These are phyloP conservation scores for Trametes versicolor DNA, from an alignment of 1,284 basidiomycete genomes.

Conservation along the genomic window DNA sequence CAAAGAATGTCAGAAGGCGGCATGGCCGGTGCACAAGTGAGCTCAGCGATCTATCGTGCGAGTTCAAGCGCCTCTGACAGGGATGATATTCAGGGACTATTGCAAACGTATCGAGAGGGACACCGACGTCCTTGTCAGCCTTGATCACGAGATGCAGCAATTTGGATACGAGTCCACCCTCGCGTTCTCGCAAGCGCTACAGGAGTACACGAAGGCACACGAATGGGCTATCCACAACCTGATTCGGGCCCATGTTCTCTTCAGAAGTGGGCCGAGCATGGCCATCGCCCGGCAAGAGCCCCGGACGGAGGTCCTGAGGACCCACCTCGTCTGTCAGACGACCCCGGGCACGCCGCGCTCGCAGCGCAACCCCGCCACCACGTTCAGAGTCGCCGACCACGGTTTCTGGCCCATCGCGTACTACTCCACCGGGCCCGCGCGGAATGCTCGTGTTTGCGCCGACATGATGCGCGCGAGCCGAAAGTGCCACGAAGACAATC, in stretches of 20 bases:
- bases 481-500: too few relatives aligned
- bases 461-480: too few relatives aligned
- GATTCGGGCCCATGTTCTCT: not conserved
- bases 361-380: too few relatives aligned
- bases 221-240: not conserved
- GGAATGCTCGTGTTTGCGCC: too few relatives aligned
- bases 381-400: too few relatives aligned
- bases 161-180: not conserved
- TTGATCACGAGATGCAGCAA: not conserved
- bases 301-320: not conserved
- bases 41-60: not conserved
- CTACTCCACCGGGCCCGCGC: too few relatives aligned
- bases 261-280: not conserved
- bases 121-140: not conserved
- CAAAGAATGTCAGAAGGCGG: conserved; percentile 10
- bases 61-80: not conserved
- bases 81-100: not conserved
- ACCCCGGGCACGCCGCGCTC: too few relatives aligned
- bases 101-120: not conserved
- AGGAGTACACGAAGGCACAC: not conserved
- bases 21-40: conserved; percentile 7
- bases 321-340: not conserved
- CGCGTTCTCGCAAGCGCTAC: not conserved
- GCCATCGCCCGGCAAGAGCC: not conserved
- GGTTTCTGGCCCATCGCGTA: too few relatives aligned